Evolutionary conservation across 2,329 filamentous ascomycete species (phyloP).

Genomic region (Cytospora schulzeri): DNA sequence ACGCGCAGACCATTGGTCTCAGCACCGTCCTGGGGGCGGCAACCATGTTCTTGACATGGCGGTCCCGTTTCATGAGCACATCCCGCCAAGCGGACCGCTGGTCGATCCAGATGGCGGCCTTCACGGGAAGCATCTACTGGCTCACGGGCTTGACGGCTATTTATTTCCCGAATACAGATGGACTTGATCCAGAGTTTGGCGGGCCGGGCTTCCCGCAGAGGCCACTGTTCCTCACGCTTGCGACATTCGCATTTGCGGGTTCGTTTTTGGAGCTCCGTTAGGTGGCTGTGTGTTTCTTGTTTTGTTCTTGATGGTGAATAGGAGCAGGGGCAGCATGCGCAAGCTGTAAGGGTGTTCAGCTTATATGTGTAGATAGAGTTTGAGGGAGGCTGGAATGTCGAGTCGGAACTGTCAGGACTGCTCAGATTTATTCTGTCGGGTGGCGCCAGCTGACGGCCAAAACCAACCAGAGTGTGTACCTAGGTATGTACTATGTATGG

Average conservation of each 20-base stretch:
- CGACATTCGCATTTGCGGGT: slow-evolving; percentile 31
- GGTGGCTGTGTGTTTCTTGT: background rate
- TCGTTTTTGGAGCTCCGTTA: slow-evolving; percentile 19
- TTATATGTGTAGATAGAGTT: too few relatives aligned
- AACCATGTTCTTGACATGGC: slow-evolving; percentile 46
- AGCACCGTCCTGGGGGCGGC: slow-evolving; percentile 42
- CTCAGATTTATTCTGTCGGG: too few relatives aligned
- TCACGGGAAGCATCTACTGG: slow-evolving; percentile 47
- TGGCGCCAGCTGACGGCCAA: background rate
- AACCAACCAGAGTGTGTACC: too few relatives aligned
- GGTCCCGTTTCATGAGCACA: slow-evolving; percentile 29
- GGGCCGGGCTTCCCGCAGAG: slow-evolving; percentile 46
- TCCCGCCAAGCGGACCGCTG: slow-evolving; percentile 35
- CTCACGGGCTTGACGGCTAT: slow-evolving; percentile 41
- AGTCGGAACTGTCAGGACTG: too few relatives aligned
- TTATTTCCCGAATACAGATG: slow-evolving; percentile 42
- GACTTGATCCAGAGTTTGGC: slow-evolving; percentile 47
- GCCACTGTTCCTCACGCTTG: slow-evolving; percentile 36
- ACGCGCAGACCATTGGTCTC: slow-evolving; percentile 46
- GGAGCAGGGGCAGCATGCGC: too few relatives aligned
- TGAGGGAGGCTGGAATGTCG: too few relatives aligned
- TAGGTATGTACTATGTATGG: too few relatives aligned
- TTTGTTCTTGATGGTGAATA: background rate
- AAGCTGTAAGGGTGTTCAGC: too few relatives aligned
- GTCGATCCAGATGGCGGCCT: slow-evolving; percentile 38